phyloP scores from a whole-genome alignment of 192 early-diverging fungal genomes.

The Backusella luteola region DNA sequence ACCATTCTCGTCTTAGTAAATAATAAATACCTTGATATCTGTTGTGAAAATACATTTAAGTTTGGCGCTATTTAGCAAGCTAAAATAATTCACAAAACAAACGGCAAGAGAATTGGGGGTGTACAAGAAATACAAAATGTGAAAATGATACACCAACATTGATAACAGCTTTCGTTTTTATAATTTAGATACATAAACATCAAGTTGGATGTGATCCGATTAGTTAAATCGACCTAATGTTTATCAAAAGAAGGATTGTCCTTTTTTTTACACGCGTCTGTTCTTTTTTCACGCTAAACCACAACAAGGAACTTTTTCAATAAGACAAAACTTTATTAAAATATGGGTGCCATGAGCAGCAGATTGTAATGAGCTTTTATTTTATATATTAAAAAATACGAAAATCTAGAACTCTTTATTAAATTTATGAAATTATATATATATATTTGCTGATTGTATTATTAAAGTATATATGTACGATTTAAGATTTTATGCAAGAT shows the following conservation, averaged over 20 bases:
- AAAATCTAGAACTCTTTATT: not conserved
- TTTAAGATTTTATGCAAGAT: conserved; percentile 9
- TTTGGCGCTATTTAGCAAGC: not conserved
- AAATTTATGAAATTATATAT: not conserved
- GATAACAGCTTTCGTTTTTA: not conserved
- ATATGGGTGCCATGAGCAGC: no score
- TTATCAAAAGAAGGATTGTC: not conserved
- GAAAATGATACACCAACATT: not conserved
- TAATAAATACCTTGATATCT: not conserved
- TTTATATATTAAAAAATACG: not conserved
- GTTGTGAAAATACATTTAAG: not conserved
- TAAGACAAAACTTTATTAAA: not conserved
- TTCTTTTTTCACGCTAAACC: not conserved
- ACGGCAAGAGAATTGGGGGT: not conserved
- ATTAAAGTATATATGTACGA: not conserved
- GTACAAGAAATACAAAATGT: not conserved
- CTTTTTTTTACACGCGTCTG: not conserved
- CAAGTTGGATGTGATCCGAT: not conserved
- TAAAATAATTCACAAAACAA: not conserved
- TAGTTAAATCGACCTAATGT: not conserved
- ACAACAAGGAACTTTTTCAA: not conserved
- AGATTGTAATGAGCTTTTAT: not conserved
- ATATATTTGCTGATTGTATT: not conserved
- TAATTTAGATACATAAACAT: not conserved
- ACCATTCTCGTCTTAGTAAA: not conserved